Percentiles rank a stretch among this genome's conserved stretches.
phyloP scores from a whole-genome alignment of 306 rosid genomes.

The Dryas alaskensis region DNA sequence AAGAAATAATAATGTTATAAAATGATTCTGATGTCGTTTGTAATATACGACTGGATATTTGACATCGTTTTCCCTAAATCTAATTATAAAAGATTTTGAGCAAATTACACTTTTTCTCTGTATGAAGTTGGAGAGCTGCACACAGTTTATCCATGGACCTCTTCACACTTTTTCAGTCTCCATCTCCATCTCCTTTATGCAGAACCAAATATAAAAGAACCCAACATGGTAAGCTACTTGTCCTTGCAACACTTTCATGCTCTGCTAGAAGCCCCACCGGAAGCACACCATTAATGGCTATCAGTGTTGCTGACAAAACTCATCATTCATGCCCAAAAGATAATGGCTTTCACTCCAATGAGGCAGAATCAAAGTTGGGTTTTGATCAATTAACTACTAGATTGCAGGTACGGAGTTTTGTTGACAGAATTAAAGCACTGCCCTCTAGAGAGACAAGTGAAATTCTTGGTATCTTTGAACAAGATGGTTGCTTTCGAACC shows the following conservation, averaged over 20 bases:
- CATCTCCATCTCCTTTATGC: constrained; percentile 11
- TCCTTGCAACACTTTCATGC: constrained; percentile 2
- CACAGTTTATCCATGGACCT: constrained; percentile 2
- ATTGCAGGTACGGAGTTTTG: constrained; percentile 25
- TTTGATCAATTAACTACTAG: constrained; percentile 28
- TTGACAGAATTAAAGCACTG: constrained; percentile 31
- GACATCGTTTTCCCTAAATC: neutral
- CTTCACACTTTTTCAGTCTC: constrained; percentile 28
- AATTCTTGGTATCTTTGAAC: constrained; percentile 21
- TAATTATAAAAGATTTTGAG: neutral
- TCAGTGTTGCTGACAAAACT: neutral
- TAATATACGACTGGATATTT: neutral
- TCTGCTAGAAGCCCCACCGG: constrained; percentile 17
- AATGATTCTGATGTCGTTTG: too few species aligned
- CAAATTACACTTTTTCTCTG: too few species aligned
- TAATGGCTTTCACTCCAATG: constrained; percentile 9
- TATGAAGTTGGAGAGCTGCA: neutral
- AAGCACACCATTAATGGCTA: neutral
- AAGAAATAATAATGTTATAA: too few species aligned
- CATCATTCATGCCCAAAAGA: constrained; percentile 5
- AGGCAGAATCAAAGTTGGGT: constrained; percentile 6
- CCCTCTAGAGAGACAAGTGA: constrained; percentile 30
- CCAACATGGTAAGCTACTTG: constrained; percentile 21
- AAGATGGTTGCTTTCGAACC: constrained; percentile 23
- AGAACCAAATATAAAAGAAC: constrained; percentile 21